Evolutionary conservation across 768 basidiomycete genomes (phyloP), one percentile per base, ranked within the genome.

Genomic region (Kwoniella pini): DNA sequence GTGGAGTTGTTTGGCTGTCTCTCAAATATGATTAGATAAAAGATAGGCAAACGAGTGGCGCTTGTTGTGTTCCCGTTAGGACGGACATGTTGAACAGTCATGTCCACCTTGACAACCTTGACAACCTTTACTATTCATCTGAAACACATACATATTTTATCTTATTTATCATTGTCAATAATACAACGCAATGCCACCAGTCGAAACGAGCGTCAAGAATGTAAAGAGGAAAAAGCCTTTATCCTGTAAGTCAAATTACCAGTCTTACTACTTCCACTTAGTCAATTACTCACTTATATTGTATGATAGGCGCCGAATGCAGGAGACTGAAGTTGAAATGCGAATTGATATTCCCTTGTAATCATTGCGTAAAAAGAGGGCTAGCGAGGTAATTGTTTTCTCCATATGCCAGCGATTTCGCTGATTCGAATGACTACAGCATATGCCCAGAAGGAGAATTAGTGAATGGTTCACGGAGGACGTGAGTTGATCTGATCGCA

Each of bases 391-490:
- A 28, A 39, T 43, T 49, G 26, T 27, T 19, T 27, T 3, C 10
- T 2, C 15, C 17, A 61, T 61, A 19, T 61, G 59, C 19, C 59
- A n/a, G n/a, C n/a, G n/a, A n/a, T n/a, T n/a, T n/a, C n/a, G n/a
- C n/a, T n/a, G n/a, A n/a, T n/a, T n/a, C n/a, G n/a, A n/a, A n/a
- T n/a, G n/a, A 5, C 26, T 4, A 30, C 2, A 57, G 56, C 10
- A 61, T 61, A 19, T 61, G 59, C 19, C 59, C 59, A 0, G 44
- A 61, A n/a, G 59, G 59, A 39, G 59, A 53, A 19, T 52, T 61
- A 7, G 49, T 50, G n/a, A 54, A 61, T 33, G 51, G 58, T n/a
- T 58, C 57, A 33, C 24, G 51, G 24, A 39, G 50, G 30, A 54
- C 44, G 50, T 60, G 43, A 60, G 58, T 48, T 28, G n/a, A 40